Evolutionary conservation across 352 stramenopile genomes (phyloP).

Genomic region (Vaucheria bursata): DNA sequence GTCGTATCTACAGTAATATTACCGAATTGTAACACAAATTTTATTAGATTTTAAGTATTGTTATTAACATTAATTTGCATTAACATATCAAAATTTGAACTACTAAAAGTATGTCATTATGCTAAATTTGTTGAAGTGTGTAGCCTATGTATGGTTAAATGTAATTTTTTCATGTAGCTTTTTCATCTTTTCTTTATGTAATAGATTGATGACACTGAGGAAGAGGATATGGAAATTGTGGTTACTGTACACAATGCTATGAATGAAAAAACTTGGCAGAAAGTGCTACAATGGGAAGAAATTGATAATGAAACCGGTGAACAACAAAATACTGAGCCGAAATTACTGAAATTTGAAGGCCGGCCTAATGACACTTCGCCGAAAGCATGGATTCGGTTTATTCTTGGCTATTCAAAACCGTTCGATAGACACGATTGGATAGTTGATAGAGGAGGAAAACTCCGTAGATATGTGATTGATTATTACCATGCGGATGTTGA

Average conservation of each 20-base stretch:
- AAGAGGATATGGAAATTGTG: constrained; percentile 61
- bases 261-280: constrained; percentile 96
- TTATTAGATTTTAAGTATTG: too few species aligned
- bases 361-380: constrained; percentile 83
- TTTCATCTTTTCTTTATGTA: too few species aligned
- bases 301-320: constrained; percentile 46
- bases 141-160: too few species aligned
- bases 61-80: too few species aligned
- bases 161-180: too few species aligned
- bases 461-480: constrained; percentile 95
- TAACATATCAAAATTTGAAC: too few species aligned
- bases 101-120: too few species aligned
- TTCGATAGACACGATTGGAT: constrained; percentile 99
- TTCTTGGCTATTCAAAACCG: constrained; percentile 73
- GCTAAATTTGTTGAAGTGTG: too few species aligned
- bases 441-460: constrained; percentile 67
- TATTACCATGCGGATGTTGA: constrained; percentile 91
- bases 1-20: too few species aligned
- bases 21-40: too few species aligned
- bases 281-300: constrained; percentile 93
- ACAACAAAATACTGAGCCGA: constrained; percentile 60
- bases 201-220: constrained; percentile 61
- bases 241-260: constrained; percentile 99
- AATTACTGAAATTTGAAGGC: constrained; percentile 91
- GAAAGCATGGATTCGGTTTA: constrained; percentile 43